These are phyloP conservation scores for Heterobasidion occidentale DNA, from an alignment of 1,284 basidiomycete genomes.

Conservation along the genomic window DNA sequence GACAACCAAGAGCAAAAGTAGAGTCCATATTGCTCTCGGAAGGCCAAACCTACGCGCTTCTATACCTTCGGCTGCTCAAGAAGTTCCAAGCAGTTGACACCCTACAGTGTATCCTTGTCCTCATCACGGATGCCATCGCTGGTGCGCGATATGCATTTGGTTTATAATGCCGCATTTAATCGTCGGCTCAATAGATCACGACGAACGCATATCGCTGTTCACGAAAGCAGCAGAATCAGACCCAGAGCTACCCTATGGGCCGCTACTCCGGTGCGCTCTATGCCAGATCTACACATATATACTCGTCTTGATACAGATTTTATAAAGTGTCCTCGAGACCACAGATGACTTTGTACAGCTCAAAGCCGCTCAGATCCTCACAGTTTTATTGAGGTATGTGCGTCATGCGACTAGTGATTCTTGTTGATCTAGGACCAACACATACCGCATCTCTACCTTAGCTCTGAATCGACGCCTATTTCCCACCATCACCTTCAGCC, in stretches of 20 bases:
- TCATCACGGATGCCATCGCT: conserved; percentile 84
- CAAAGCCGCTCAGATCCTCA: conserved; percentile 84
- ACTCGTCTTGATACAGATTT: conserved; percentile 7
- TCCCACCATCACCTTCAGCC: conserved; percentile 54
- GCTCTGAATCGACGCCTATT: conserved; percentile 47
- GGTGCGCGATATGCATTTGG: conserved; percentile 36
- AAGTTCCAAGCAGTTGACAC: conserved; percentile 92
- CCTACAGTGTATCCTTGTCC: conserved; percentile 87
- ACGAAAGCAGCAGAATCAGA: conserved; percentile 49
- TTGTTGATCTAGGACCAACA: neutral
- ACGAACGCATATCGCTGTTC: conserved; percentile 74
- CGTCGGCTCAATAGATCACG: conserved; percentile 46
- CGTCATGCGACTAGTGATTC: no score
- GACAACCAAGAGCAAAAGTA: conserved; percentile 67
- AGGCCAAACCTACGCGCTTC: conserved; percentile 75
- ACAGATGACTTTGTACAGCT: conserved; percentile 93
- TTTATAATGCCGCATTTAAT: neutral
- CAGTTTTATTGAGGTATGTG: conserved; percentile 70
- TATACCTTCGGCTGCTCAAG: conserved; percentile 89
- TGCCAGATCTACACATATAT: neutral
- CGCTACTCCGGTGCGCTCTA: conserved; percentile 65
- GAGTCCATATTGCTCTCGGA: conserved; percentile 74
- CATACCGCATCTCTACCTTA: conserved; percentile 16
- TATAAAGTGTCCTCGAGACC: conserved; percentile 65
- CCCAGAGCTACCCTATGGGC: conserved; percentile 78